Evolutionary conservation across 371 early-diverging fungal species (phyloP).

Genomic region (Actinomortierella ambigua): DNA sequence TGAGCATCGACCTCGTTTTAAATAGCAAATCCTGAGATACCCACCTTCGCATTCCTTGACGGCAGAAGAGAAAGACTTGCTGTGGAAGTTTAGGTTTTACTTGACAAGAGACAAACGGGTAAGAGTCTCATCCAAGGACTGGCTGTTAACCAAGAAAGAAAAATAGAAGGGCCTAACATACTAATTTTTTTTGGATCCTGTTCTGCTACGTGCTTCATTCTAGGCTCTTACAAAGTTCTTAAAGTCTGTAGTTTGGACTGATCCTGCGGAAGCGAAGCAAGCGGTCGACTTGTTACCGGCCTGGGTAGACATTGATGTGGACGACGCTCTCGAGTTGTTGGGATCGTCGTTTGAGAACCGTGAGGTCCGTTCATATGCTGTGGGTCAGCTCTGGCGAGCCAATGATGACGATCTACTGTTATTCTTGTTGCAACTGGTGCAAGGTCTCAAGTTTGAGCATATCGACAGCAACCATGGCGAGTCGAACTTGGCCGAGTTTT

Average conservation of each 20-base stretch:
- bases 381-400: slow-evolving; percentile 85
- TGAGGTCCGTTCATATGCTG: slow-evolving; percentile 88
- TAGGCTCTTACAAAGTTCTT: slow-evolving; percentile 96
- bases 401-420: slow-evolving; percentile 92
- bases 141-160: background rate
- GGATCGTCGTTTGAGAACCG: slow-evolving; percentile 86
- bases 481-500: slow-evolving; percentile 84
- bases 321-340: slow-evolving; percentile 93
- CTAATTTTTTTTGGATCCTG: background rate
- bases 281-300: slow-evolving; percentile 84
- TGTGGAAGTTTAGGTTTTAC: slow-evolving; percentile 97
- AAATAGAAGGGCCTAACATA: background rate
- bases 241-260: slow-evolving; percentile 95
- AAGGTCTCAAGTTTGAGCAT: slow-evolving; percentile 95
- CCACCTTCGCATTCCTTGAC: slow-evolving; percentile 87
- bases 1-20: background rate
- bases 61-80: slow-evolving; percentile 87
- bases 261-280: slow-evolving; percentile 87
- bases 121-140: slow-evolving; percentile 11
- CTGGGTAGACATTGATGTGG: slow-evolving; percentile 93
- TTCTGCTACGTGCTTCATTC: background rate
- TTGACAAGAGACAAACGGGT: slow-evolving; percentile 88
- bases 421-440: slow-evolving; percentile 94
- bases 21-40: slow-evolving; percentile 86
- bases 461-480: slow-evolving; percentile 51